phyloP scores from a whole-genome alignment of 495 filamentous ascomycete species.

The Podospora pseudopauciseta region DNA sequence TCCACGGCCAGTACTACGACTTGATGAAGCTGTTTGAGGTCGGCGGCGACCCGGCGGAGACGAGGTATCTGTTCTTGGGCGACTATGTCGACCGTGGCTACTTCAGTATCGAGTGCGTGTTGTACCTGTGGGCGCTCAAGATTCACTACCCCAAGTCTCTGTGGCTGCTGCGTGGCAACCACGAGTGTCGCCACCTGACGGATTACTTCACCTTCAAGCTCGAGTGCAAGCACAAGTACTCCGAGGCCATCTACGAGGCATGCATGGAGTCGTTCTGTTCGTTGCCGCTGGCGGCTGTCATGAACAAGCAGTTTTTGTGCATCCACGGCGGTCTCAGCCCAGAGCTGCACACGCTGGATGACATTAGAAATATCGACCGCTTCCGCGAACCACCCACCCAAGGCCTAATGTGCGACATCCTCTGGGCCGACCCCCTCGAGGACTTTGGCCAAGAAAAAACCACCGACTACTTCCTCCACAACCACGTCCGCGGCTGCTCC shows the following conservation, averaged over 20 bases:
- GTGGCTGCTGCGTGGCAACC: slow-evolving; percentile 94
- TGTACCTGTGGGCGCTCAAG: slow-evolving; percentile 97
- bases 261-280: slow-evolving; percentile 98
- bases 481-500: slow-evolving; percentile 96
- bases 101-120: slow-evolving; percentile 98
- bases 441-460: slow-evolving; percentile 99
- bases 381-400: slow-evolving; percentile 97
- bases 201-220: slow-evolving; percentile 99
- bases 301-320: slow-evolving; percentile 99
- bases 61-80: slow-evolving; percentile 91
- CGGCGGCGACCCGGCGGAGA: slow-evolving; percentile 93
- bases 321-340: slow-evolving; percentile 96
- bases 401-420: slow-evolving; percentile 97
- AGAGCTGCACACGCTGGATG: slow-evolving; percentile 91
- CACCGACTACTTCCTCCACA: slow-evolving; percentile 94
- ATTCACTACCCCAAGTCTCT: slow-evolving; percentile 98
- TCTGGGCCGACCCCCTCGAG: slow-evolving; percentile 98
- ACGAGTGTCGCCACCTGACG: slow-evolving; percentile 97
- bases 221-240: slow-evolving; percentile 99
- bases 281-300: slow-evolving; percentile 89
- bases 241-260: slow-evolving; percentile 91
- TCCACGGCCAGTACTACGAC: slow-evolving; percentile 98
- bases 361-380: slow-evolving; percentile 90
- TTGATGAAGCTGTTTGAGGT: slow-evolving; percentile 99
- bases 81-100: slow-evolving; percentile 98